These are phyloP conservation scores for Verticillium klebahnii DNA, from an alignment of 2,329 filamentous ascomycete species.

Conservation along the genomic window DNA sequence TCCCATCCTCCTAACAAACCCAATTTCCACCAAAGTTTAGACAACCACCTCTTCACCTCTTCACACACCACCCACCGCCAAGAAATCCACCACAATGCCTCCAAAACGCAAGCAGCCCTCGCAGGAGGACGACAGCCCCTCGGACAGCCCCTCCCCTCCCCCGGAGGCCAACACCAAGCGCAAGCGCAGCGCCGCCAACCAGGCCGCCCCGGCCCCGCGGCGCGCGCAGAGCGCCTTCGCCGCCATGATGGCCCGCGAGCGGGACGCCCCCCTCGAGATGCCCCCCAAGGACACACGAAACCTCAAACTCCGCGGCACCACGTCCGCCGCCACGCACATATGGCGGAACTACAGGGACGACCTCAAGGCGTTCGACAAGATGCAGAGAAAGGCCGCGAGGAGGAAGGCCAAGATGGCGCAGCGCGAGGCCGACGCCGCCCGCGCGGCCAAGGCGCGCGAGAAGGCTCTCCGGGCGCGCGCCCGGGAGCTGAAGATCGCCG, in stretches of 20 bases:
- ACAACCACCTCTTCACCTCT: too few relatives aligned
- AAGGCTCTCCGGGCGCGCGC: not conserved
- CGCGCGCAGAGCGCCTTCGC: not conserved
- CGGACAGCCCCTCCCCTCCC: too few relatives aligned
- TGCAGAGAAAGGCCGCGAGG: not conserved
- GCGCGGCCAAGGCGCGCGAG: not conserved
- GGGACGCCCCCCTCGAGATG: not conserved
- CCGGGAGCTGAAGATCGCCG: not conserved
- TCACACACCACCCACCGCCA: too few relatives aligned
- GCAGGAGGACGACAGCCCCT: not conserved
- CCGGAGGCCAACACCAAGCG: not conserved
- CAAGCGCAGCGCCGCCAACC: not conserved
- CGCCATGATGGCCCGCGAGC: not conserved
- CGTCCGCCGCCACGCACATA: not conserved
- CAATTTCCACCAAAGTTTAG: too few relatives aligned
- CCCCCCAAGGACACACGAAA: not conserved
- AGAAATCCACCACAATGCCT: not conserved
- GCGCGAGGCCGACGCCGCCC: not conserved
- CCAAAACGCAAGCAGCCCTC: not conserved
- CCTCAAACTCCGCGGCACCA: not conserved
- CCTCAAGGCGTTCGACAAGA: not conserved
- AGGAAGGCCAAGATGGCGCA: not conserved
- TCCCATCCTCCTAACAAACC: too few relatives aligned
- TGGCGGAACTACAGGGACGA: not conserved
- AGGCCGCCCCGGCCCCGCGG: not conserved